Conservation (phyloP, 352 stramenopile genomes). For the Pythium sp. region DNA sequence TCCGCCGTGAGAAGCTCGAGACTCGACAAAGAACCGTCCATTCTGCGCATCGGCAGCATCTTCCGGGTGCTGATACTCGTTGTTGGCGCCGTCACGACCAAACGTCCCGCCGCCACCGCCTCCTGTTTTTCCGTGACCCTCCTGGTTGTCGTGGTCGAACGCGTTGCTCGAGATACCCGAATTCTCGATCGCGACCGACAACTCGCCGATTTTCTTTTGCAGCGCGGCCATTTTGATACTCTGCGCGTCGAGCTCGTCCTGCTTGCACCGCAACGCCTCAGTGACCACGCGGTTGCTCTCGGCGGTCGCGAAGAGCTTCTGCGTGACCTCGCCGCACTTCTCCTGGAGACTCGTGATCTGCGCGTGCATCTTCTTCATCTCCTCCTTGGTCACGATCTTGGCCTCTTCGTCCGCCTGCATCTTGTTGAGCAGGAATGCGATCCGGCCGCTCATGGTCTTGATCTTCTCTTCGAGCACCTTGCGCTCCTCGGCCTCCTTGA, state of each 20-base stretch:
- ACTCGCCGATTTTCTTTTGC: constrained; percentile 67
- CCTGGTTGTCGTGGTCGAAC: constrained; percentile 24
- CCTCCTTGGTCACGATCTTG: constrained; percentile 91
- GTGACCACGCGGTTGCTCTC: constrained; percentile 93
- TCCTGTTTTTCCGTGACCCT: constrained; percentile 16
- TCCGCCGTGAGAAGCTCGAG: constrained; percentile 72
- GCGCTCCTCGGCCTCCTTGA: constrained; percentile 89
- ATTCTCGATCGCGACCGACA: constrained; percentile 56
- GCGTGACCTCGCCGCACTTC: constrained; percentile 84
- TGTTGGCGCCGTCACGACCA: constrained; percentile 17
- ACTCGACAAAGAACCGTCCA: constrained; percentile 87
- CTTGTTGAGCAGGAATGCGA: constrained; percentile 96
- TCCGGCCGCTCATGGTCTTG: constrained; percentile 88
- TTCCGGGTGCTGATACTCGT: constrained; percentile 40
- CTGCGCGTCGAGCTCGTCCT: constrained; percentile 89
- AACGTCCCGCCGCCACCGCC: constrained; percentile 4
- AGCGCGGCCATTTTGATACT: constrained; percentile 80
- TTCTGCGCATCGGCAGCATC: constrained; percentile 58
- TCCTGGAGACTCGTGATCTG: constrained; percentile 89
- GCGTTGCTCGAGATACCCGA: constrained; percentile 27
- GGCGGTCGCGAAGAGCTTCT: constrained; percentile 87
- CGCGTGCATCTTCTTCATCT: constrained; percentile 93
- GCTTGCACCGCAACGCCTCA: constrained; percentile 84
- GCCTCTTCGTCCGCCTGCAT: constrained; percentile 96
- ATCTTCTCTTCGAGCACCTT: constrained; percentile 94